These are phyloP conservation scores for Vickermania ingenoplastis DNA, from an alignment of 208 protist species.

Conservation along the genomic window DNA sequence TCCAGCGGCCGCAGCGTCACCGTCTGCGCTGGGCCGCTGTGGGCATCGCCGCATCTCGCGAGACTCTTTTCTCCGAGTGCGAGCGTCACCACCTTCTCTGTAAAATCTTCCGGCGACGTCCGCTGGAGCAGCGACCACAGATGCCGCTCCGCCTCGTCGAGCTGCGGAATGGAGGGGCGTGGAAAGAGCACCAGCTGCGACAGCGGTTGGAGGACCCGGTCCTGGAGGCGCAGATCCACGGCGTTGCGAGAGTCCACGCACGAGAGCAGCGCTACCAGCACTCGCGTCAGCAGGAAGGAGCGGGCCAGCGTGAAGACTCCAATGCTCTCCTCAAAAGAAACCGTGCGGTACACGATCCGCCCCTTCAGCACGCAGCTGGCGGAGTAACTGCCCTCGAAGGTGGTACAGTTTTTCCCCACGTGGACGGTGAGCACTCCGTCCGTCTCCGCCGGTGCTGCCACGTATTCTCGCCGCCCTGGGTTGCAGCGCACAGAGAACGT, in stretches of 20 bases:
- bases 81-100: constrained; percentile 18
- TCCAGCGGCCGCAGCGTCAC: not conserved
- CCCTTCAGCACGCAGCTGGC: constrained; percentile 73
- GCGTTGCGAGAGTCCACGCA: constrained; percentile 33
- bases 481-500: constrained; percentile 76
- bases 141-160: constrained; percentile 33
- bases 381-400: constrained; percentile 63
- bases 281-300: constrained; percentile 70
- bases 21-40: not conserved
- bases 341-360: constrained; percentile 70
- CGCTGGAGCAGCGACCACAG: constrained; percentile 25
- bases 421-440: constrained; percentile 75
- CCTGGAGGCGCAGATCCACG: constrained; percentile 4
- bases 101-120: constrained; percentile 15
- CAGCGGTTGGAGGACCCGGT: not conserved
- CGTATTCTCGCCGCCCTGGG: constrained; percentile 62
- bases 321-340: constrained; percentile 17
- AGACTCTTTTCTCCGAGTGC: constrained; percentile 17
- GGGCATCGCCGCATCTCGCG: no score
- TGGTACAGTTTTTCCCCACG: constrained; percentile 77
- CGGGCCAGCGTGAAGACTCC: constrained; percentile 64
- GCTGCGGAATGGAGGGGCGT: constrained; percentile 20
- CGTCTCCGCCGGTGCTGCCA: constrained; percentile 77
- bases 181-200: constrained; percentile 39
- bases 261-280: constrained; percentile 77